Percentiles rank a stretch among this genome's conserved stretches.
These are phyloP conservation scores for Peribolospora kevripleyi DNA, from an alignment of 768 basidiomycete genomes.

Conservation along the genomic window DNA sequence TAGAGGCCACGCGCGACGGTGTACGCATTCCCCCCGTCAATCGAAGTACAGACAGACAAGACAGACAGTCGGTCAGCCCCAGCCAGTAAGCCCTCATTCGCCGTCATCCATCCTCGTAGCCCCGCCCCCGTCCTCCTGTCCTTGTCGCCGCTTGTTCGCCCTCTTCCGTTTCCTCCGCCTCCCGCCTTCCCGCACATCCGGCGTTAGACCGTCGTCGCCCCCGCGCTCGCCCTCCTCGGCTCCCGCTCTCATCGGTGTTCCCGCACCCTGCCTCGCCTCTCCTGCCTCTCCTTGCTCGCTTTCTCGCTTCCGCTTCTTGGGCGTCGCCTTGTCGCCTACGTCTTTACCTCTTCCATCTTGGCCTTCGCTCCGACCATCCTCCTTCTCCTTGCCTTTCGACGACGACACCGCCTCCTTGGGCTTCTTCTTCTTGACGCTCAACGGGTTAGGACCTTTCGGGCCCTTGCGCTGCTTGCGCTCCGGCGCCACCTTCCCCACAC, in stretches of 20 bases:
- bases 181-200: background rate
- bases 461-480: slow-evolving; percentile 36
- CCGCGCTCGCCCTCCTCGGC: background rate
- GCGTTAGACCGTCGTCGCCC: background rate
- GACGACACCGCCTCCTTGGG: slow-evolving; percentile 5
- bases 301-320: slow-evolving; percentile 9
- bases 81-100: too few relatives aligned
- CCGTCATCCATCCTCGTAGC: too few relatives aligned
- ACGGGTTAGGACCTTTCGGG: slow-evolving; percentile 71
- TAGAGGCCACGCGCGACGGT: too few relatives aligned
- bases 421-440: slow-evolving; percentile 76
- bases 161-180: background rate
- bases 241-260: background rate
- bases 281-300: background rate
- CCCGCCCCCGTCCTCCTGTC: too few relatives aligned
- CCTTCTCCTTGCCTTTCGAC: slow-evolving; percentile 1
- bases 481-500: slow-evolving; percentile 6
- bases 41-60: too few relatives aligned
- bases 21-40: too few relatives aligned
- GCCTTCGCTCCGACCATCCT: slow-evolving; percentile 2
- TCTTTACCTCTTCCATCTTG: background rate
- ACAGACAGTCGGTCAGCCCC: too few relatives aligned
- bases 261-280: slow-evolving; percentile 2
- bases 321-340: background rate
- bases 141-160: too few relatives aligned